Evolutionary conservation across 352 stramenopile species (phyloP).

Genomic region (Phytophthora cactorum): DNA sequence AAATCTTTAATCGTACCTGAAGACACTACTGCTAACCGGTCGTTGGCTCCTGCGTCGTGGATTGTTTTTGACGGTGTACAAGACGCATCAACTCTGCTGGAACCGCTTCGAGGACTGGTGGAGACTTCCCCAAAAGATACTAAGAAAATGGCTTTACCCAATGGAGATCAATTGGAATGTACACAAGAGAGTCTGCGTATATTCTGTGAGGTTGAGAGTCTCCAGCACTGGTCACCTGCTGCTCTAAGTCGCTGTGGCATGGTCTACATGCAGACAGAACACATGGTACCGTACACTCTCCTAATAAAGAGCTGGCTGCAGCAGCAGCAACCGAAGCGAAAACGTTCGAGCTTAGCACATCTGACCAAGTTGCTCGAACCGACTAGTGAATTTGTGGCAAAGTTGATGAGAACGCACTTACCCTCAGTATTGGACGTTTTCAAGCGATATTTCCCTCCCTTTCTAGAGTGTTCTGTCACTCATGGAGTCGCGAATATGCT

Average conservation of each 20-base stretch:
- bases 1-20: constrained; percentile 9
- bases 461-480: constrained; percentile 48
- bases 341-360: constrained; percentile 17
- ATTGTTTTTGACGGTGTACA: constrained; percentile 65
- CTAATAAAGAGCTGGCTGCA: constrained; percentile 72
- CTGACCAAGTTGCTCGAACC: constrained; percentile 18
- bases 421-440: constrained; percentile 58
- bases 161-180: constrained; percentile 62
- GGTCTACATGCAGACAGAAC: constrained; percentile 58
- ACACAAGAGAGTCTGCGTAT: constrained; percentile 45
- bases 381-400: constrained; percentile 41
- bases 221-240: constrained; percentile 62
- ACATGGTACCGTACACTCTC: constrained; percentile 63
- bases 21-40: constrained; percentile 3
- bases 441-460: constrained; percentile 47
- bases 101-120: constrained; percentile 48
- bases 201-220: constrained; percentile 62
- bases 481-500: constrained; percentile 61
- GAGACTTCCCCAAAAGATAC: constrained; percentile 7
- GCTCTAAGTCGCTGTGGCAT: constrained; percentile 60
- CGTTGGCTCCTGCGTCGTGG: constrained; percentile 47
- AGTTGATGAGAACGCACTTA: constrained; percentile 55
- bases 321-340: constrained; percentile 27
- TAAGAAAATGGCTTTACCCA: constrained; percentile 49
- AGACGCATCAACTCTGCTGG: constrained; percentile 40